These are phyloP conservation scores for Botrytis byssoidea DNA, from an alignment of 2,329 filamentous ascomycete genomes.

Conservation along the genomic window DNA sequence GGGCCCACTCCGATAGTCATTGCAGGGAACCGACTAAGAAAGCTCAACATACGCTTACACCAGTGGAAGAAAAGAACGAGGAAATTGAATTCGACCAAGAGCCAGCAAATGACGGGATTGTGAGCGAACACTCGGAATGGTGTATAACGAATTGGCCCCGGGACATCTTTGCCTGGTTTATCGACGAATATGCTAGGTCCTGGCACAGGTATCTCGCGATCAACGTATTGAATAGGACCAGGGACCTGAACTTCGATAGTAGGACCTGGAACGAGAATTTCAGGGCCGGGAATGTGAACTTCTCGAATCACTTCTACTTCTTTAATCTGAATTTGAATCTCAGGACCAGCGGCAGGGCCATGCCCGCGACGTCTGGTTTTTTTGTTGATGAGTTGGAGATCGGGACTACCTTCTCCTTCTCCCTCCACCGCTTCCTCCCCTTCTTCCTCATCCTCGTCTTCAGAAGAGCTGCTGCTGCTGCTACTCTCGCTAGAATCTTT, in stretches of 20 bases:
- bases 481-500: neutral
- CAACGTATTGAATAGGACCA: neutral
- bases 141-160: slow-evolving; percentile 6
- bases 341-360: neutral
- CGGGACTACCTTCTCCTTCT: neutral
- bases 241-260: neutral
- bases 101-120: slow-evolving; percentile 15
- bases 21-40: neutral
- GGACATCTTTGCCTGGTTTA: neutral
- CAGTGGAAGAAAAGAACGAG: slow-evolving; percentile 10
- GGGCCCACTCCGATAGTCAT: neutral
- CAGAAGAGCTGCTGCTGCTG: slow-evolving; percentile 1
- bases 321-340: neutral
- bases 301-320: neutral
- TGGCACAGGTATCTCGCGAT: neutral
- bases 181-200: neutral
- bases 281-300: neutral
- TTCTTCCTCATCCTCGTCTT: neutral
- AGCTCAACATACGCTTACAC: neutral
- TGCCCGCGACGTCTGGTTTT: neutral
- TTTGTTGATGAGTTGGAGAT: neutral
- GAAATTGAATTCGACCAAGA: slow-evolving; percentile 23
- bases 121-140: slow-evolving; percentile 19
- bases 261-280: too few relatives aligned
- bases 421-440: neutral